Base-by-base conservation (phyloP, 2,329 filamentous ascomycete species). In the Fulvia fulva region DNA sequence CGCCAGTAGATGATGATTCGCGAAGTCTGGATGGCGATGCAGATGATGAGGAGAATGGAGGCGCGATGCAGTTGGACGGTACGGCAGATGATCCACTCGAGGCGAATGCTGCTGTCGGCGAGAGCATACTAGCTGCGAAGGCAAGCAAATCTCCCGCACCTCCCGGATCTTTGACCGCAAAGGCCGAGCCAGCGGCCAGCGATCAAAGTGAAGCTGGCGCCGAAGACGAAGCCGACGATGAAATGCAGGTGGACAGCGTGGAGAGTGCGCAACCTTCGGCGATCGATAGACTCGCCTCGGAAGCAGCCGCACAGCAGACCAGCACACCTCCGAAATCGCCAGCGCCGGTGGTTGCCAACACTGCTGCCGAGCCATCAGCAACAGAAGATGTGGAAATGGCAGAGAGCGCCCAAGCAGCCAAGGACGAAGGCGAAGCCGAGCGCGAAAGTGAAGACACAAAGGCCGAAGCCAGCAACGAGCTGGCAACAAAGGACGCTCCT, bases 371-470 rank as follows among this genome's bases (percentile, higher is more conserved):
- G 26, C 5, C 32, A 44, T 23, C 51, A 16, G 53, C 45, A 12
- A 52, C 51, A n/a, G 61, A 56, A 54, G 60, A 62, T 41, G 63
- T 60, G 53, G 60, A 63, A 22, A 62, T 60, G 60, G 30, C 54
- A 19, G 57, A 62, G 50, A 51, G 57, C 30, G 37, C 37, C n/a
- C 55, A 60, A 37, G 60, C 55, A n/a, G 65, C 65, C 53, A 70
- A 69, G 58, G 69, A 70, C 26, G 68, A 68, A 41, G 71, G 69
- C n/a, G 53, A 64, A 12, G 53, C 61, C 51, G 70, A 73, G 58
- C 59, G 71, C 8, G 63, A 64, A 22, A 57, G 63, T 2, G 67
- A 71, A 28, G 65, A 73, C 44, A 65, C 64, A 2, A 58, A 64
- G 3, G 71, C 59, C 5, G 72, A 74, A 58, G 68, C 68, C 6